Base-by-base conservation (phyloP, 805 yeast species). In the Teunomyces cretensis region DNA sequence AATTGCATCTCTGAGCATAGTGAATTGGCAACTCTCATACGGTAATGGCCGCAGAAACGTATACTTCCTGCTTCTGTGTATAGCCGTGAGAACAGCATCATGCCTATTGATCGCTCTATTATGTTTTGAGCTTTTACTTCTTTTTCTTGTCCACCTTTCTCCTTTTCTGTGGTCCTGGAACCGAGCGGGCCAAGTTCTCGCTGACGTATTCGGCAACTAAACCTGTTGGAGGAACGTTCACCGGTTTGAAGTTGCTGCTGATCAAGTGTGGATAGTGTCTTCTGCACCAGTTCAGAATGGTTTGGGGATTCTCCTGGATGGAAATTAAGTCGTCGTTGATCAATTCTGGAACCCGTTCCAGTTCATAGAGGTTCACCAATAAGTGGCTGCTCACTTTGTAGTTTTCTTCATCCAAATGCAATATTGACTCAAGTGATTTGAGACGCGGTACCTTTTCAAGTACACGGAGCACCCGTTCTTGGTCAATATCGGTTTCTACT, bases 301-400 rank as follows among this genome's bases (percentile, higher is more conserved):
- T 66, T 52, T 70, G 74, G 0, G 76, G 76, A 43, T 71, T 72
- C n/a, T 54, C 44, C 45, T 70, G 74, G 2, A 65, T 48, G 11
- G 54, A 47, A 27, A 61, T 61, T 33, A 66, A 49, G 43, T 72
- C 76, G 48, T 72, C 77, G 35, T 61, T 54, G 14, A 61, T 50
- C 15, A 70, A 52, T 11, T 70, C 77, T 2, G 75, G 66, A 2
- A 70, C 52, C 31, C 61, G 48, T 43, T 72, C 77, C n/a, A 49
- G 53, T n/a, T 69, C 49, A 17, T 60, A 58, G 8, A 70, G 52
- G 41, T 65, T 62, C 7, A 63, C 49, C 13, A 57, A 52, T 30
- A 53, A 51, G 6, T 52, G 50, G n/a, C 54, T 54, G 13, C 55
- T 52, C 5, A 65, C 41, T 7, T 14, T 37, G 8, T 26, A 16